Conservation (phyloP, 148 eudicot species). For the Chenopodium berlandieri region DNA sequence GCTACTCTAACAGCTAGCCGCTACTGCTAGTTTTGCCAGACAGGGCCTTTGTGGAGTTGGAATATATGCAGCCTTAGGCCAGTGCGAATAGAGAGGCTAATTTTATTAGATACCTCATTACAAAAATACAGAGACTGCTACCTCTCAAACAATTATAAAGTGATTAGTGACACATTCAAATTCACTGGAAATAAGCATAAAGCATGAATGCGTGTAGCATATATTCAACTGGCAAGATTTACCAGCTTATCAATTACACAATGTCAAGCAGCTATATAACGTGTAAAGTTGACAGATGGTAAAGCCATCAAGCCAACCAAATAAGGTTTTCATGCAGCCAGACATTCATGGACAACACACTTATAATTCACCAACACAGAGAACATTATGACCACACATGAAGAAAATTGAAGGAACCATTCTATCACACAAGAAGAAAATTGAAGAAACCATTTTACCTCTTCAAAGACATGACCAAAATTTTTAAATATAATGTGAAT, state of each 20-base stretch:
- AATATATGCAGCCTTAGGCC: not conserved
- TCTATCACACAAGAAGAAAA: not conserved
- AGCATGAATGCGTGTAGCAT: not conserved
- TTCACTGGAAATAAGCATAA: not conserved
- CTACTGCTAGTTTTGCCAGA: too few relatives aligned
- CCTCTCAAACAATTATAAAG: not conserved
- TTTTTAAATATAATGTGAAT: not conserved
- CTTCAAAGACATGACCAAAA: conserved; percentile 1
- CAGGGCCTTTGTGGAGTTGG: too few relatives aligned
- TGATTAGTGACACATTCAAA: not conserved
- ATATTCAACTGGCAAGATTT: not conserved
- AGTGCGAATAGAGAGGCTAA: not conserved
- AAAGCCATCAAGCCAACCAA: not conserved
- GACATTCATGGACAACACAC: too few relatives aligned
- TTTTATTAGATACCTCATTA: not conserved
- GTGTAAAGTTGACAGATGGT: not conserved
- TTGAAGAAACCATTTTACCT: not conserved
- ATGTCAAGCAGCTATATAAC: not conserved
- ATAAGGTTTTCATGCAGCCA: not conserved
- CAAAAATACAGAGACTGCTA: not conserved
- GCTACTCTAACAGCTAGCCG: too few relatives aligned
- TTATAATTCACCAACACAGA: not conserved
- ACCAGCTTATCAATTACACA: not conserved
- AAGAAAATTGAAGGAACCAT: not conserved
- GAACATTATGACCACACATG: not conserved